Evolutionary conservation across 139 green algal genomes (phyloP), one percentile per base, ranked within the genome.

Genomic region (Eudorina sp.): DNA sequence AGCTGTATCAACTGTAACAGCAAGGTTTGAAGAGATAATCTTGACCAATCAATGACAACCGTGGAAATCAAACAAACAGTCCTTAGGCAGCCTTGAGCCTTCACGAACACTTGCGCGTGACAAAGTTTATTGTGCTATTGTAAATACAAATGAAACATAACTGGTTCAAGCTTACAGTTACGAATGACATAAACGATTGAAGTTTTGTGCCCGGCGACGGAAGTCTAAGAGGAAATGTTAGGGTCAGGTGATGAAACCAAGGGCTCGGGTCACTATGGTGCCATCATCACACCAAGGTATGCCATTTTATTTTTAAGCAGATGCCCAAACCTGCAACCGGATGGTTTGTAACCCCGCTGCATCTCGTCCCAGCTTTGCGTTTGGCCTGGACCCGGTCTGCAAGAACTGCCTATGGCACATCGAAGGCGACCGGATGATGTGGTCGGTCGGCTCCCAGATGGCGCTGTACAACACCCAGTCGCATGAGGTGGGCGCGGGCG

Each of bases 341-440:
- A n/a, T n/a, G n/a, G n/a, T n/a, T n/a, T n/a, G 2, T 19, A 53
- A 34, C 66, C 60, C 34, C 46, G 8, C 2, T 82, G 29, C 74
- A 46, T 4, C 3, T 45, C 48, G 23, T 29, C 40, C 31, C 88
- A 91, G 88, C 34, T 91, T 89, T 78, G 78, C 88, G 27, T 91
- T 91, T n/a, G 88, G 89, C 51, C 53, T 72, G 40, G 88, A 88
- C 46, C 45, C 46, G 14, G 75, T 36, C 2, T 87, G 84, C 51
- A 66, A 53, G 11, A 68, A 55, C 51, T 70, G 55, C 45, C 38
- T 92, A 46, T 72, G 55, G 53, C 88, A 92, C 55, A 31, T 90
- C 48, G 89, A 92, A 23, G 88, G 81, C 40, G 84, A 90, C 16
- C 69, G 60, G 43, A 53, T 92, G 45, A 41, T 92, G 66, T 92